A percentile compares a stretch with the other conserved stretches of the same genome.
These are phyloP conservation scores for Gypsophila paniculata DNA, from an alignment of 179 eudicot genomes.

Conservation along the genomic window DNA sequence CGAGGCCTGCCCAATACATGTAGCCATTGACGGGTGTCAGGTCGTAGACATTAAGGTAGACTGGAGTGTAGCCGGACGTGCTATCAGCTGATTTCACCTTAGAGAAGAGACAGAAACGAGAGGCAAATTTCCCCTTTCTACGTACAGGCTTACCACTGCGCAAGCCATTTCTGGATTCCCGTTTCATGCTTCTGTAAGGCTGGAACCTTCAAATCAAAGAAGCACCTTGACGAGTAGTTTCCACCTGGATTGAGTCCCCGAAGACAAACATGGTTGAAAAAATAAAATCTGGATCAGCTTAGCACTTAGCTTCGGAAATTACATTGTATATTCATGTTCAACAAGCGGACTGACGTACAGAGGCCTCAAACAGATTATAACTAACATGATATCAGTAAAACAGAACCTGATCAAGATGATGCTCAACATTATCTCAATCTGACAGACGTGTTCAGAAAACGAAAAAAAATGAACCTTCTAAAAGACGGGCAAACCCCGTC, in stretches of 20 bases:
- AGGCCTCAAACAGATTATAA: background rate
- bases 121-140: slow-evolving; percentile 57
- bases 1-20: slow-evolving; percentile 91
- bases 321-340: background rate
- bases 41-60: slow-evolving; percentile 88
- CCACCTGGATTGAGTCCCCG: slow-evolving; percentile 34
- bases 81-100: slow-evolving; percentile 55
- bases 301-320: background rate
- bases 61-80: slow-evolving; percentile 61
- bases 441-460: background rate
- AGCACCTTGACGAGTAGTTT: slow-evolving; percentile 33
- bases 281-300: background rate
- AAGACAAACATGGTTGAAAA: slow-evolving; percentile 1
- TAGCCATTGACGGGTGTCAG: slow-evolving; percentile 75
- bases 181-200: slow-evolving; percentile 43
- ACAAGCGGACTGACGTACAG: background rate
- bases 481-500: background rate
- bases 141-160: slow-evolving; percentile 50
- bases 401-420: too few species aligned
- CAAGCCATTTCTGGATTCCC: slow-evolving; percentile 64
- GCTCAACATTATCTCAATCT: background rate
- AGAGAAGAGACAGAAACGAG: slow-evolving; percentile 65
- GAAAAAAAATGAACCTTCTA: background rate
- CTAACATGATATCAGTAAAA: slow-evolving; percentile 1
- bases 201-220: slow-evolving; percentile 23